Evolutionary conservation across 495 filamentous ascomycete genomes (phyloP).

Genomic region (Cetradonia linearis): DNA sequence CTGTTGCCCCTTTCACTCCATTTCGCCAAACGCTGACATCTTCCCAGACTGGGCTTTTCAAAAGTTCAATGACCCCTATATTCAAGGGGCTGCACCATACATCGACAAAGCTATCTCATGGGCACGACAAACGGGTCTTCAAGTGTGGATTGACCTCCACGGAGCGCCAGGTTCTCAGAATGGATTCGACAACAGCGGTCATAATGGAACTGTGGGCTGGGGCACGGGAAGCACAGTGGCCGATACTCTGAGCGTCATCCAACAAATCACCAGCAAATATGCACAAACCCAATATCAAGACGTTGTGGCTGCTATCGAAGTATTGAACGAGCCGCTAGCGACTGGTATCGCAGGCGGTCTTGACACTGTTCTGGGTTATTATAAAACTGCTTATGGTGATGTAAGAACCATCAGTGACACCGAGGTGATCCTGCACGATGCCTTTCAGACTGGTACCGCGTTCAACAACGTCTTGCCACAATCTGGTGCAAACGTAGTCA

Average conservation of each 20-base stretch:
- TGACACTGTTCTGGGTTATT: conserved; percentile 43
- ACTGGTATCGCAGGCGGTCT: conserved; percentile 45
- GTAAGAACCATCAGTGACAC: conserved; percentile 34
- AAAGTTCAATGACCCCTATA: conserved; percentile 36
- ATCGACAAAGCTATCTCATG: conserved; percentile 38
- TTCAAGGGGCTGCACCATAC: conserved; percentile 37
- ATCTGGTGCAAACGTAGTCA: conserved; percentile 32
- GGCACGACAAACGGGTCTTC: conserved; percentile 34
- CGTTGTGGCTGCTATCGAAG: conserved; percentile 50
- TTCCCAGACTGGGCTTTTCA: conserved; percentile 38
- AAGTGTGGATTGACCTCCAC: conserved; percentile 42
- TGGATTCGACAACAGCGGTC: conserved; percentile 38
- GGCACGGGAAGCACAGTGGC: conserved; percentile 35
- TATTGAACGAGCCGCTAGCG: conserved; percentile 49
- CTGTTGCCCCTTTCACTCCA: background rate
- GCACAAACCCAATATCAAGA: conserved; percentile 39
- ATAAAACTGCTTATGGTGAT: conserved; percentile 43
- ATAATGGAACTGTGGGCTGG: conserved; percentile 32
- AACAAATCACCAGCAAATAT: conserved; percentile 43
- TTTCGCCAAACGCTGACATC: background rate
- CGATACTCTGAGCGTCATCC: conserved; percentile 41
- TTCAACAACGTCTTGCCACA: conserved; percentile 35
- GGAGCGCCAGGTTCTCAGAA: conserved; percentile 56
- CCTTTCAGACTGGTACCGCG: conserved; percentile 23
- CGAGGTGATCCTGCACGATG: conserved; percentile 26